Percentiles rank a stretch among this genome's conserved stretches.
Conservation (phyloP, 768 basidiomycete species). For the Lactarius tabidus region DNA sequence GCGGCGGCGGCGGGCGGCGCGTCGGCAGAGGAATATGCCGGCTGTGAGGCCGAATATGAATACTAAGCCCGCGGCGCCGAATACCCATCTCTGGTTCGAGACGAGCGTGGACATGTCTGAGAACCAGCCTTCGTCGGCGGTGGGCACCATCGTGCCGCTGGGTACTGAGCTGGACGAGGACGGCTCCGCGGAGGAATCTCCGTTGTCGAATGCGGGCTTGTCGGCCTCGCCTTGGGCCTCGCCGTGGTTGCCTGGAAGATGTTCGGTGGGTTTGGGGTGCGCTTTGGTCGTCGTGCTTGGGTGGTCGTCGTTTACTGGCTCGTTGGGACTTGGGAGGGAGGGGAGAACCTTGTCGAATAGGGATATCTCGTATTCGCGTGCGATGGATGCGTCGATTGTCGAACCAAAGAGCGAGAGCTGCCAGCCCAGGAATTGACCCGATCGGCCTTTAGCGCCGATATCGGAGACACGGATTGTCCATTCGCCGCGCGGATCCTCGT, state of each 20-base stretch:
- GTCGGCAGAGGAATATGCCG: constrained; percentile 77
- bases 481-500: constrained; percentile 82
- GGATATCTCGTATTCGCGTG: constrained; percentile 59
- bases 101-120: constrained; percentile 69
- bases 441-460: constrained; percentile 53
- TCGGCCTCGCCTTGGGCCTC: constrained; percentile 73
- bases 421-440: constrained; percentile 81
- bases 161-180: constrained; percentile 22
- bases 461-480: constrained; percentile 91
- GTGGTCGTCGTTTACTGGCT: constrained; percentile 31
- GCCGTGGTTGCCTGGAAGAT: constrained; percentile 85
- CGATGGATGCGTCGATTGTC: constrained; percentile 64
- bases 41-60: constrained; percentile 65
- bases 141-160: constrained; percentile 42
- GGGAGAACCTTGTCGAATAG: constrained; percentile 47
- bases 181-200: constrained; percentile 30
- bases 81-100: constrained; percentile 83
- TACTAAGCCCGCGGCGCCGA: constrained; percentile 77
- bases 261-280: constrained; percentile 79
- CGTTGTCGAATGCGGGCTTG: constrained; percentile 57
- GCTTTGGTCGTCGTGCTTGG: constrained; percentile 50
- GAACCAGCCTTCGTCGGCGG: constrained; percentile 83
- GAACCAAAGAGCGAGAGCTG: constrained; percentile 91
- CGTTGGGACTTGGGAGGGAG: constrained; percentile 35
- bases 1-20: constrained; percentile 43